Conservation (phyloP, 441 rosid genomes). For the Mallotus japonicus region DNA sequence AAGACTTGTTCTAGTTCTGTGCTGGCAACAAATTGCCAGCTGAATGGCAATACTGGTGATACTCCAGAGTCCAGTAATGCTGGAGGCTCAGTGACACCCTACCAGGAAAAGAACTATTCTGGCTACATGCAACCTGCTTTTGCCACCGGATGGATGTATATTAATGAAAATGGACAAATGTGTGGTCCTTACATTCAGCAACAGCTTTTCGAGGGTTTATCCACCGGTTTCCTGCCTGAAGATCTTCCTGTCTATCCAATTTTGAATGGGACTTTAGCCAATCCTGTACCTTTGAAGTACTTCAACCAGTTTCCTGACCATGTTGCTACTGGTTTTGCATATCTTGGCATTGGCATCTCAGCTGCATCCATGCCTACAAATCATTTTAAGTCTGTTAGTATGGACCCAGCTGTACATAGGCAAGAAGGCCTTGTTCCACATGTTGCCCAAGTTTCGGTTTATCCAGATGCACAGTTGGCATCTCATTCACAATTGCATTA, state of each 20-base stretch:
- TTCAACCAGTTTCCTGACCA: slow-evolving; percentile 92
- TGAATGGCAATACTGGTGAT: slow-evolving; percentile 57
- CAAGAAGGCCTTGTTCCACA: slow-evolving; percentile 30
- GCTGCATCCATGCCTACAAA: slow-evolving; percentile 32
- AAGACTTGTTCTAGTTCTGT: slow-evolving; percentile 35
- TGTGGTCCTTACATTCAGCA: slow-evolving; percentile 94
- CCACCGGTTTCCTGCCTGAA: slow-evolving; percentile 80
- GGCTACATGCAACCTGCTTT: slow-evolving; percentile 38
- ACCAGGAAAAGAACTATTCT: slow-evolving; percentile 38
- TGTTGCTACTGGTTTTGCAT: slow-evolving; percentile 76
- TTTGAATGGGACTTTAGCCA: slow-evolving; percentile 54
- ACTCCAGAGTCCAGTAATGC: slow-evolving; percentile 42
- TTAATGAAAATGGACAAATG: slow-evolving; percentile 81
- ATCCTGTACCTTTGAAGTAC: slow-evolving; percentile 79
- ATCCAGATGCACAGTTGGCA: slow-evolving; percentile 26
- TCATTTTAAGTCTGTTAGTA: slow-evolving; percentile 25
- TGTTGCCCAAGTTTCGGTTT: slow-evolving; percentile 27
- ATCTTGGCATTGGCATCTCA: slow-evolving; percentile 40
- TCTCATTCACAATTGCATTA: slow-evolving; percentile 34
- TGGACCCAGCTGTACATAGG: slow-evolving; percentile 28
- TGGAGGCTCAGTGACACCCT: slow-evolving; percentile 43
- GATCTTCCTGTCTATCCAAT: slow-evolving; percentile 89
- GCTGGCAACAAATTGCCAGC: slow-evolving; percentile 55
- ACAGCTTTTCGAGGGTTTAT: slow-evolving; percentile 78
- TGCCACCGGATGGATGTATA: slow-evolving; percentile 90